A percentile compares a stretch with the other conserved stretches of the same genome.
Evolutionary conservation across 2,329 filamentous ascomycete genomes (phyloP).

Genomic region (Phoma sp.): DNA sequence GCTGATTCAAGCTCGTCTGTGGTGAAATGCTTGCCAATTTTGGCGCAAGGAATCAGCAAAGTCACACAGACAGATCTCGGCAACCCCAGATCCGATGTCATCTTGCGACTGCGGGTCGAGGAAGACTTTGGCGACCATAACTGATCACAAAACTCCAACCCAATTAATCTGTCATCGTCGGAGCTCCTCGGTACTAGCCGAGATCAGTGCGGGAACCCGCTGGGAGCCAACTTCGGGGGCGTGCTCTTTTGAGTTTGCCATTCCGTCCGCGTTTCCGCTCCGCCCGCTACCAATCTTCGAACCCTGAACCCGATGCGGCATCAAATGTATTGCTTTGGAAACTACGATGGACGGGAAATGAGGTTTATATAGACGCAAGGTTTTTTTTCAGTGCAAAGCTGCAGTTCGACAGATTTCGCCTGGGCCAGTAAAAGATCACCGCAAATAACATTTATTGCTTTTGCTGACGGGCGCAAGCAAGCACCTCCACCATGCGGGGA

Average conservation of each 20-base stretch:
- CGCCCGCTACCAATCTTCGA: conserved; percentile 33
- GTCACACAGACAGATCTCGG: conserved; percentile 7
- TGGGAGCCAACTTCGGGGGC: conserved; percentile 42
- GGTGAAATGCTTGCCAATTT: conserved; percentile 10
- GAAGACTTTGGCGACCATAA: conserved; percentile 1
- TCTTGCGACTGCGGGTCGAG: not conserved
- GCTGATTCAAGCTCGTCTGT: conserved; percentile 20
- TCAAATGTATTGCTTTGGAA: conserved; percentile 1
- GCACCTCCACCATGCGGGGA: conserved; percentile 36
- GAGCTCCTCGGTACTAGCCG: conserved; percentile 34
- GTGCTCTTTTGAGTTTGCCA: conserved; percentile 39
- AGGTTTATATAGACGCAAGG: not conserved
- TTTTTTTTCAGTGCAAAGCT: not conserved
- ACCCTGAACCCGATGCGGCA: conserved; percentile 26
- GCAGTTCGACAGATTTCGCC: not conserved
- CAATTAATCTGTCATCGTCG: conserved; percentile 14
- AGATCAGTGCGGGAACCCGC: conserved; percentile 32
- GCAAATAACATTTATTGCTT: conserved; percentile 26
- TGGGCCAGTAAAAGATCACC: conserved; percentile 14
- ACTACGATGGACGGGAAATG: not conserved
- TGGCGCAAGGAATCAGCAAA: conserved; percentile 4
- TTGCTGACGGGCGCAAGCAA: conserved; percentile 37
- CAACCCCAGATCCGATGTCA: not conserved
- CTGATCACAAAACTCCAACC: conserved; percentile 3
- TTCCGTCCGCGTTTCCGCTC: conserved; percentile 40